Percentiles rank a stretch among this genome's conserved stretches.
Conservation (phyloP, 768 basidiomycete genomes). For the Pilatotrama ljubarskyi region DNA sequence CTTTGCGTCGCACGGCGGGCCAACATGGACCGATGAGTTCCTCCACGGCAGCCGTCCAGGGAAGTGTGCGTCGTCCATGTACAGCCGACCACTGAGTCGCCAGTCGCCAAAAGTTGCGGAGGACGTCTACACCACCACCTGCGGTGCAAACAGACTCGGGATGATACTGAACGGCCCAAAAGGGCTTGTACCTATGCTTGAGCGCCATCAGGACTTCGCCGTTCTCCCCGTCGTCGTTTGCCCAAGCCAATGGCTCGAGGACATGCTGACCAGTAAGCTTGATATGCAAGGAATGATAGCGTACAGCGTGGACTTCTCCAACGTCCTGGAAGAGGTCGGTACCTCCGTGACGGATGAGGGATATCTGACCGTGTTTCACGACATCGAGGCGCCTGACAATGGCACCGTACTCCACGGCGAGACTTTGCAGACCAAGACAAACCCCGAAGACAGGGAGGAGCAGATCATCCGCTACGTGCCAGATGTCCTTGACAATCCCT, state of each 20-base stretch:
- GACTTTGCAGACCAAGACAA: conserved; percentile 79
- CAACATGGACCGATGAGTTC: conserved; percentile 52
- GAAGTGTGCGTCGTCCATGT: conserved; percentile 36
- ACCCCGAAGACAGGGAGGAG: conserved; percentile 79
- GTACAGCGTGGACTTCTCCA: conserved; percentile 57
- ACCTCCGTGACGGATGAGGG: conserved; percentile 57
- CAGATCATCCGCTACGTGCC: conserved; percentile 55
- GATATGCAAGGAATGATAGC: conserved; percentile 80
- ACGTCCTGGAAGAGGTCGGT: conserved; percentile 63
- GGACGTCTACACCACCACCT: conserved; percentile 64
- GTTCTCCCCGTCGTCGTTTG: conserved; percentile 65
- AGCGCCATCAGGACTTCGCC: conserved; percentile 75
- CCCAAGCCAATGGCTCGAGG: conserved; percentile 71
- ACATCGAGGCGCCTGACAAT: conserved; percentile 54
- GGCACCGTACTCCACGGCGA: conserved; percentile 66
- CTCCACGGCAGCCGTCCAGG: conserved; percentile 44
- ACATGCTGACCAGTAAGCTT: conserved; percentile 45
- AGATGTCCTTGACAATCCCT: conserved; percentile 69
- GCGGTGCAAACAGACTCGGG: conserved; percentile 80
- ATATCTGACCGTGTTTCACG: conserved; percentile 83
- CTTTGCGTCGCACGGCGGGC: conserved; percentile 43
- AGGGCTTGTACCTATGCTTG: conserved; percentile 62
- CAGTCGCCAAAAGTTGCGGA: conserved; percentile 74
- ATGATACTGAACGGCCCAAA: conserved; percentile 90
- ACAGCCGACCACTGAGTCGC: conserved; percentile 56